Evolutionary conservation across 768 basidiomycete genomes (phyloP).

Genomic region (Psilocybe cyanescens): DNA sequence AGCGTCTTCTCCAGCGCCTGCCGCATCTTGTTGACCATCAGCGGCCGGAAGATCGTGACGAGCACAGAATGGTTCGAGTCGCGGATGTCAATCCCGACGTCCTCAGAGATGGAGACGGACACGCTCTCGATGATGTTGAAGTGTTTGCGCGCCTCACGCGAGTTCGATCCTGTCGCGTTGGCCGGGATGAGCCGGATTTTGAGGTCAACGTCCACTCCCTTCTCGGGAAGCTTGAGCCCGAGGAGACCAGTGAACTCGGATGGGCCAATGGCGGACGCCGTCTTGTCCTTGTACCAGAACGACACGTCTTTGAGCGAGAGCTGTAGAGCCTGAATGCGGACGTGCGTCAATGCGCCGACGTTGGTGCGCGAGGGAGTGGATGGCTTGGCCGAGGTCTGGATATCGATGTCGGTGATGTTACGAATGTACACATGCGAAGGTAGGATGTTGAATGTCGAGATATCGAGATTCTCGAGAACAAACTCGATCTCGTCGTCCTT

Average conservation of each 20-base stretch:
- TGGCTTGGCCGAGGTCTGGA: constrained; percentile 45
- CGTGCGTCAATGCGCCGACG: constrained; percentile 66
- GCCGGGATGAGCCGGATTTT: constrained; percentile 67
- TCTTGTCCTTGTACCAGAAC: constrained; percentile 75
- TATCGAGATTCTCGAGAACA: constrained; percentile 74
- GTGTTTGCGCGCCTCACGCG: constrained; percentile 45
- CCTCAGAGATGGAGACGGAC: constrained; percentile 46
- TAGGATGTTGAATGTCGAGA: constrained; percentile 67
- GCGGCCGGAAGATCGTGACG: constrained; percentile 63
- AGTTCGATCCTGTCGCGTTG: constrained; percentile 39
- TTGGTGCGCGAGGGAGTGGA: constrained; percentile 44
- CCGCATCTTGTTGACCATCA: constrained; percentile 58
- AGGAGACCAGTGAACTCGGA: constrained; percentile 65
- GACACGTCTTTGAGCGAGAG: constrained; percentile 67
- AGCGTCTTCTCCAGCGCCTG: constrained; percentile 64
- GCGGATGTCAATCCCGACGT: constrained; percentile 56
- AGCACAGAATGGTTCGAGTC: constrained; percentile 69
- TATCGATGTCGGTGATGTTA: constrained; percentile 63
- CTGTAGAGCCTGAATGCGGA: constrained; percentile 68
- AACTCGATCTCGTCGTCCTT: constrained; percentile 71
- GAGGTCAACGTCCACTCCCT: constrained; percentile 72
- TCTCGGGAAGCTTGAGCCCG: constrained; percentile 61
- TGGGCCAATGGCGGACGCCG: constrained; percentile 50
- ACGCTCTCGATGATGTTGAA: constrained; percentile 60
- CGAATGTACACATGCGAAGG: constrained; percentile 75